Evolutionary conservation across 768 basidiomycete species (phyloP).

Genomic region (Amanita rimosa): DNA sequence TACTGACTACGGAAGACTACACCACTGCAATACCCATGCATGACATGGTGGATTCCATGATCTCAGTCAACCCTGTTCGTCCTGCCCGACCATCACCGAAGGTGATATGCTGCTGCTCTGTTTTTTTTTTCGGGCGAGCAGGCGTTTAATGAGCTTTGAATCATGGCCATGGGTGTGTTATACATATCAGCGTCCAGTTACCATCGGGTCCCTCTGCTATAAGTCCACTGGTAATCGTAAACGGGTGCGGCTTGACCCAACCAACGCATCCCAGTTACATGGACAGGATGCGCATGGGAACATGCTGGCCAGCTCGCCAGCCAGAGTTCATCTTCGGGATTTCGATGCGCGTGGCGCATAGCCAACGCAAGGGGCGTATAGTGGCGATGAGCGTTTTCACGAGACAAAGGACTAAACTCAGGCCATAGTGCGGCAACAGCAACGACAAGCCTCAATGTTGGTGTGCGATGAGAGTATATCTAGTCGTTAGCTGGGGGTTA

Average conservation of each 20-base stretch:
- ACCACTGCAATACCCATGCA: background rate
- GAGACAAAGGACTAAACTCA: background rate
- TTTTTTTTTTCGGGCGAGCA: background rate
- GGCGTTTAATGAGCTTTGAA: background rate
- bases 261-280: constrained; percentile 37
- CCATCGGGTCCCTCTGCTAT: constrained; percentile 16
- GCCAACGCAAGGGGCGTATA: background rate
- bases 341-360: background rate
- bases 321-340: background rate
- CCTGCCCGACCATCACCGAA: constrained; percentile 3
- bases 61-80: background rate
- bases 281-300: constrained; percentile 41
- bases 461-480: no score
- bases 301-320: background rate
- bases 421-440: no score
- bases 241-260: constrained; percentile 64
- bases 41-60: background rate
- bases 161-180: constrained; percentile 14
- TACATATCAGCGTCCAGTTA: constrained; percentile 38
- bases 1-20: no score
- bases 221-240: constrained; percentile 56
- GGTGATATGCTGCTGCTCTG: background rate
- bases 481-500: no score
- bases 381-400: background rate
- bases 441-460: no score